These are phyloP conservation scores for Fusarium sp. DNA, from an alignment of 2,329 filamentous ascomycete species.

Conservation along the genomic window DNA sequence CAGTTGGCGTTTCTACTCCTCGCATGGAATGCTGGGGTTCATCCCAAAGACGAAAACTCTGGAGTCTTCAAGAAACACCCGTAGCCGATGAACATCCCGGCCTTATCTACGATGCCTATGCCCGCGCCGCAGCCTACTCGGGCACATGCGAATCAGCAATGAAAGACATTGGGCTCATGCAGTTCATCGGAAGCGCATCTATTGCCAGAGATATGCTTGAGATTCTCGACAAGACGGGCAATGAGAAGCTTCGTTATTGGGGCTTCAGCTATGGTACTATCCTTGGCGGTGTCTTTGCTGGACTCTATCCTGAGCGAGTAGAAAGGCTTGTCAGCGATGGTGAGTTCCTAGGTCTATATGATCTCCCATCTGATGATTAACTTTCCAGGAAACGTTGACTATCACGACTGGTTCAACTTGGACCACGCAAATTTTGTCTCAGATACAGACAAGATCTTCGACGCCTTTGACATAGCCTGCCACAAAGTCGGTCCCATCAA, in stretches of 20 bases:
- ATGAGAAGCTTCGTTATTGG: conserved; percentile 63
- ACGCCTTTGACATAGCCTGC: conserved; percentile 66
- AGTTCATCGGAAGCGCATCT: conserved; percentile 59
- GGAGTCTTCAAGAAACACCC: conserved; percentile 59
- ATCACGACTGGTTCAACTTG: conserved; percentile 65
- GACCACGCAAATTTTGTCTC: conserved; percentile 60
- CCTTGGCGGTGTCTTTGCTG: conserved; percentile 64
- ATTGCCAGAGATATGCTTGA: conserved; percentile 63
- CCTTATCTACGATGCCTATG: conserved; percentile 60
- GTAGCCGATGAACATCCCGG: conserved; percentile 62
- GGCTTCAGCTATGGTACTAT: conserved; percentile 68
- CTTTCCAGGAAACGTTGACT: conserved; percentile 61
- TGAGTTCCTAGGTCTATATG: conserved; percentile 39
- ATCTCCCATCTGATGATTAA: not conserved
- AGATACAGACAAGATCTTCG: conserved; percentile 67
- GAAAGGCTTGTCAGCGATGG: conserved; percentile 65
- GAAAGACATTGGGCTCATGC: conserved; percentile 53
- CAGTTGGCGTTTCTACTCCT: conserved; percentile 62
- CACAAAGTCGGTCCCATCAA: conserved; percentile 61
- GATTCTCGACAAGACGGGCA: conserved; percentile 57
- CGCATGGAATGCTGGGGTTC: conserved; percentile 64
- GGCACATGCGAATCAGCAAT: conserved; percentile 58
- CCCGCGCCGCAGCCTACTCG: conserved; percentile 57
- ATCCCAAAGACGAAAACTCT: conserved; percentile 57
- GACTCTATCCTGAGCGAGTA: conserved; percentile 64